Conservation (phyloP, 2,329 filamentous ascomycete species). For the Aplosporella prunicola region DNA sequence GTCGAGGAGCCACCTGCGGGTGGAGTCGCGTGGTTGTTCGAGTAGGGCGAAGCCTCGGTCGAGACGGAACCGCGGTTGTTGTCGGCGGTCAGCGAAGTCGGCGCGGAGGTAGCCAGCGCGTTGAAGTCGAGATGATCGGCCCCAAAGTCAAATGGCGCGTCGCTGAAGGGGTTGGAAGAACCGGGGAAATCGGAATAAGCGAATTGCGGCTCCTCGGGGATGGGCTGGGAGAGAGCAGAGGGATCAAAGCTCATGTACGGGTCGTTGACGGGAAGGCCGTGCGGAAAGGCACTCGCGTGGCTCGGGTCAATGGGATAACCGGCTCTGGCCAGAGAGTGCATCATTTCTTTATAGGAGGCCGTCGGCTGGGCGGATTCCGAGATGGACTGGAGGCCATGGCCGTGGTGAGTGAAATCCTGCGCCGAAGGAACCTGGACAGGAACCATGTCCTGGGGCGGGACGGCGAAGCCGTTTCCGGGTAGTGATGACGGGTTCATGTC, state of each 20-base stretch:
- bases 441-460: slow-evolving; percentile 5
- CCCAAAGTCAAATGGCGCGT: slow-evolving; percentile 20
- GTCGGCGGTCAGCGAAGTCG: slow-evolving; percentile 19
- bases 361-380: slow-evolving; percentile 9
- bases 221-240: slow-evolving; percentile 16
- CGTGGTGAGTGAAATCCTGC: no score
- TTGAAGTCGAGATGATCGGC: slow-evolving; percentile 19
- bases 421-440: no score
- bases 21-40: slow-evolving; percentile 21
- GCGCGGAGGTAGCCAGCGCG: slow-evolving; percentile 17
- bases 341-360: slow-evolving; percentile 19
- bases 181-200: slow-evolving; percentile 15
- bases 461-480: slow-evolving; percentile 17
- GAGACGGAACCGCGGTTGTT: slow-evolving; percentile 24
- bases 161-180: slow-evolving; percentile 17
- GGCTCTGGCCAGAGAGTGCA: slow-evolving; percentile 22
- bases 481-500: slow-evolving; percentile 28
- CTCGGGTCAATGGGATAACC: slow-evolving; percentile 22
- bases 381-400: slow-evolving; percentile 9
- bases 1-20: slow-evolving; percentile 24
- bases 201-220: slow-evolving; percentile 16
- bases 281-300: slow-evolving; percentile 15
- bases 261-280: slow-evolving; percentile 14
- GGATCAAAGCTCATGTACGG: slow-evolving; percentile 19
- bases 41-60: slow-evolving; percentile 27